Evolutionary conservation across 306 rosid genomes (phyloP), one percentile per base, ranked within the genome.

Genomic region (Lithocarpus polystachyus): DNA sequence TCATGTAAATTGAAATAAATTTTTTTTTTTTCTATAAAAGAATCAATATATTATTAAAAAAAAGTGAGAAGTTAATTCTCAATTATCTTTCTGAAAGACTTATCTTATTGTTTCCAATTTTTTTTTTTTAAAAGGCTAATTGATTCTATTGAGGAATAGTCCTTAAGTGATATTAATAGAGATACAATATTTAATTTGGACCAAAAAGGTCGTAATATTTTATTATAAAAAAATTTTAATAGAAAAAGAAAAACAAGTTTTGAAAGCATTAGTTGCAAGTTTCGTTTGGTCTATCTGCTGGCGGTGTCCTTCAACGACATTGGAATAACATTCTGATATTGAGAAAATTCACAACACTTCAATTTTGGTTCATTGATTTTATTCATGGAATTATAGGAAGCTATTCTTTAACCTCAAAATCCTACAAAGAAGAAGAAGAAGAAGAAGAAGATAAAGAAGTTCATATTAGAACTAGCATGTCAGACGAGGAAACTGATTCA

Each of bases 401-500:
- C 55, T 61, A 52, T 45, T 77, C 70, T 71, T 37, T 48, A 19
- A 18, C 23, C 31, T 8, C 75, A 75, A 72, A 72, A 68, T 74
- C 79, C 80, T 80, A 9, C 70, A 57, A 69, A 55, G 57, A 68
- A 70, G 48, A 1, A 72, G 54, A 3, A 78, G 73, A 20, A 57
- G 24, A 28, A 10, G 20, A 17, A 65, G 22, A 33, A 20, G 35
- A 48, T 7, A 10, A 54, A 54, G 37, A 80, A 75, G 59, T 51
- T 24, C 26, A 54, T 17, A 37, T 6, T 19, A 73, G 60, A 77
- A 68, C 76, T 68, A 85, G 82, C 14, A 91, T 87, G 94, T 79
- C 87, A 89, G 86, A 86, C 80, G 84, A 82, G 84, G 83, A 80
- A 76, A 78, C 83, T 79, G 73, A 82, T 77, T 82, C 85, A 45